Evolutionary conservation across 352 stramenopile species (phyloP).

Genomic region (Peronospora belbahrii): DNA sequence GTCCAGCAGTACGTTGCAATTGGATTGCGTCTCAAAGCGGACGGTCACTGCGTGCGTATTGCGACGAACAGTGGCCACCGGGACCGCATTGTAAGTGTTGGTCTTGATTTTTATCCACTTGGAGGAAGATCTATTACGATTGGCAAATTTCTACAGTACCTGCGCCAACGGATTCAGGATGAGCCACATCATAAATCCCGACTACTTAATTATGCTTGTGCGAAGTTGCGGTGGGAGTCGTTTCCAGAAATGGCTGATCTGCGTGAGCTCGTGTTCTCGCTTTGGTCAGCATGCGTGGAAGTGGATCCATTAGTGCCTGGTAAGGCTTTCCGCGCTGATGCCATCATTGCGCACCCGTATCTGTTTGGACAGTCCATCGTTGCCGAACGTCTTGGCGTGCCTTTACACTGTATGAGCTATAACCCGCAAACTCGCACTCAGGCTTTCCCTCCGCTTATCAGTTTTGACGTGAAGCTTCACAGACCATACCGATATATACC

Average conservation of each 20-base stretch:
- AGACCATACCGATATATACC: slow-evolving; percentile 39
- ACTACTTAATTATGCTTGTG: slow-evolving; percentile 25
- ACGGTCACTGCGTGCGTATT: slow-evolving; percentile 88
- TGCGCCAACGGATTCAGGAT: slow-evolving; percentile 32
- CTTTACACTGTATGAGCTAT: slow-evolving; percentile 58
- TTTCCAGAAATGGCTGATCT: slow-evolving; percentile 43
- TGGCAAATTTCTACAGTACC: slow-evolving; percentile 37
- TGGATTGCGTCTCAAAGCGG: slow-evolving; percentile 50
- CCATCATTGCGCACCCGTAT: slow-evolving; percentile 60
- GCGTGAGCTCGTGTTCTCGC: slow-evolving; percentile 42
- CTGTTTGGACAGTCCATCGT: slow-evolving; percentile 56
- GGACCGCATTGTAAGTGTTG: slow-evolving; percentile 44
- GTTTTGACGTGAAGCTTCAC: slow-evolving; percentile 32
- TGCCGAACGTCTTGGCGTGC: slow-evolving; percentile 60
- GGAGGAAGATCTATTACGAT: slow-evolving; percentile 40
- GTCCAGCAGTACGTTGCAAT: slow-evolving; percentile 74
- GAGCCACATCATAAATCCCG: slow-evolving; percentile 30
- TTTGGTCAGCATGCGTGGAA: slow-evolving; percentile 51
- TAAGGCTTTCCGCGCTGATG: slow-evolving; percentile 51
- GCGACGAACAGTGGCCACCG: slow-evolving; percentile 78
- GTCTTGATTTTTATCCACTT: slow-evolving; percentile 68
- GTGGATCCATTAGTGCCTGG: slow-evolving; percentile 36
- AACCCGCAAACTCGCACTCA: slow-evolving; percentile 46
- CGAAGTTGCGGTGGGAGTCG: slow-evolving; percentile 26
- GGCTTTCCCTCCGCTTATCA: slow-evolving; percentile 52